Conservation (phyloP, 2,329 filamentous ascomycete genomes). For the Aschersonia sp. region DNA sequence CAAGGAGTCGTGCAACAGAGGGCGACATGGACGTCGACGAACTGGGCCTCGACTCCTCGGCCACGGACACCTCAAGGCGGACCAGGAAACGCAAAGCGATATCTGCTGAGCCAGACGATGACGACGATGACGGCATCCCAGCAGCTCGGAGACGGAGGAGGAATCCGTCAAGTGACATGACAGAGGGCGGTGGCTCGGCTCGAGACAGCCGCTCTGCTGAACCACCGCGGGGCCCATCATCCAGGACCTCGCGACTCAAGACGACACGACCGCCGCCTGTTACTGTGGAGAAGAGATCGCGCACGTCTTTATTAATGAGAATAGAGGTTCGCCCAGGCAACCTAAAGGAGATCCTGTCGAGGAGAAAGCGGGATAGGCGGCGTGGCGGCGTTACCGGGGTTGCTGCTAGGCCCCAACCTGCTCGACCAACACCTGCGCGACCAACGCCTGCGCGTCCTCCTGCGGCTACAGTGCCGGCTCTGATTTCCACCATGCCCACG, state of each 20-base stretch:
- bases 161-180: conserved; percentile 29
- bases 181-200: conserved; percentile 19
- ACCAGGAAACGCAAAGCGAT: conserved; percentile 77
- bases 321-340: conserved; percentile 22
- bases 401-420: conserved; percentile 8
- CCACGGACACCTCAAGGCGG: conserved; percentile 61
- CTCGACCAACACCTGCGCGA: conserved; percentile 9
- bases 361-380: conserved; percentile 18
- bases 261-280: conserved; percentile 23
- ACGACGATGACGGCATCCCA: conserved; percentile 36
- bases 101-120: conserved; percentile 48
- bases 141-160: conserved; percentile 39
- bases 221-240: conserved; percentile 14
- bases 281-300: conserved; percentile 23
- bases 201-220: conserved; percentile 13
- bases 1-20: neutral
- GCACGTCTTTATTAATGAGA: conserved; percentile 19
- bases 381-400: conserved; percentile 6
- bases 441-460: conserved; percentile 7
- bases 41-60: conserved; percentile 55
- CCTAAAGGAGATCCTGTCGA: conserved; percentile 21
- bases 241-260: conserved; percentile 47
- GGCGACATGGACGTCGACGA: conserved; percentile 19
- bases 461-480: conserved; percentile 2
- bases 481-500: conserved; percentile 29